These are phyloP conservation scores for Arthroderma uncinatum DNA, from an alignment of 2,329 filamentous ascomycete species.

Conservation along the genomic window DNA sequence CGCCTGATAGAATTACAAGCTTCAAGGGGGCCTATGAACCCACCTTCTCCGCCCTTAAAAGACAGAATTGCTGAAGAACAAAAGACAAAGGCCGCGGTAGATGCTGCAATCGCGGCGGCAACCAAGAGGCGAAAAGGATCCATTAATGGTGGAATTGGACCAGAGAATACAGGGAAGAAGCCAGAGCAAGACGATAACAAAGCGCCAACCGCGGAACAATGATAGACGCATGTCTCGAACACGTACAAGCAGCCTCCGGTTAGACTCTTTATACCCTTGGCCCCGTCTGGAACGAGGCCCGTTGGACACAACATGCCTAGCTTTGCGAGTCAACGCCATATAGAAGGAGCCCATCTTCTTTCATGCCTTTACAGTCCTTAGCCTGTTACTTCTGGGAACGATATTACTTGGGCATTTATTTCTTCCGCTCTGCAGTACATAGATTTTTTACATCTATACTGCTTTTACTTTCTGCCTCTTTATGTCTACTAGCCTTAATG, in stretches of 20 bases:
- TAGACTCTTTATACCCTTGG: background rate
- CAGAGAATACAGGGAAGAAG: background rate
- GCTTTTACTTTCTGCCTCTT: background rate
- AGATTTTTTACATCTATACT: background rate
- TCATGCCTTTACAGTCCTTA: background rate
- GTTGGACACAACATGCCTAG: background rate
- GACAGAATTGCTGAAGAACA: background rate
- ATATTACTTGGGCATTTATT: background rate
- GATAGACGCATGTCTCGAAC: background rate
- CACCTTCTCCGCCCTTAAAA: background rate
- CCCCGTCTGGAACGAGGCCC: background rate
- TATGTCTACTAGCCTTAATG: background rate
- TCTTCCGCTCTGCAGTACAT: background rate
- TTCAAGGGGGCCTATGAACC: background rate
- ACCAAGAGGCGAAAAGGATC: background rate
- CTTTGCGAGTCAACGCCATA: background rate
- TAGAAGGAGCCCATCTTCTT: background rate
- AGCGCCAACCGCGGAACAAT: background rate
- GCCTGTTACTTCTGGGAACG: background rate
- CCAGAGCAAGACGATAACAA: background rate
- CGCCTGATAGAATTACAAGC: conserved; percentile 1
- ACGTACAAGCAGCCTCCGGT: background rate
- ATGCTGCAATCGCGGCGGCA: background rate
- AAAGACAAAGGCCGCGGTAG: background rate
- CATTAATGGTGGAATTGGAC: background rate